Evolutionary conservation across 1,139 yeast genomes (phyloP), one percentile per base, ranked within the genome.

Genomic region (Candida gigantensis): DNA sequence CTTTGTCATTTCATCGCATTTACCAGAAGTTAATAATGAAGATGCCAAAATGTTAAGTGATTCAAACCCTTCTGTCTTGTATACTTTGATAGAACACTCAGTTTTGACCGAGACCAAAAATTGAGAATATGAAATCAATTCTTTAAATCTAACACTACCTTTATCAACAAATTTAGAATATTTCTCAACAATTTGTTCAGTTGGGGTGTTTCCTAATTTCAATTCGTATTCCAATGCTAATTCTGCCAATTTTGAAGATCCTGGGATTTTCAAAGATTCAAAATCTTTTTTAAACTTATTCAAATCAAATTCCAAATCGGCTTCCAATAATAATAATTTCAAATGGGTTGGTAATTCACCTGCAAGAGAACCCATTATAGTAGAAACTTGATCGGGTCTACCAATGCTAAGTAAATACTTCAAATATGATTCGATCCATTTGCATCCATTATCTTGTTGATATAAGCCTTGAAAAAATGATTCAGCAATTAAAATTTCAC

Each of bases 141-240:
- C 59, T 13, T 46, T 45, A 15, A 54, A 39, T 15, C 37, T 40
- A 8, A 44, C 39, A 3, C 53, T 45, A n/a, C 43, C 36, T 3
- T 39, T 30, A 6, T 16, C 15, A 4, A 42, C 43, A 20, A 49
- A 34, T 2, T 36, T 38, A 2, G 40, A 39, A 36, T 58, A 58
- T 27, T 51, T 47, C 5, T 44, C 35, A 15, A 51, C 29, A 4
- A 59, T 51, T 12, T 49, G 19, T 8, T 18, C 28, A 17, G 18
- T 5, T 2, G 17, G 44, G 46, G 7, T 53, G 59, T 33, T 33
- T 39, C 24, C 44, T 26, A 13, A 27, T 17, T 17, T 28, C 5
- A 51, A 44, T 34, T 58, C 60, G 39, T 60, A 61, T 10, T 47
- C 47, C 25, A 61, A 47, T 18, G 61, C 45, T 24, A 60, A 46